A percentile compares a stretch with the other conserved stretches of the same genome.
phyloP scores from a whole-genome alignment of 495 filamentous ascomycete species.

The Aspergillus bridgeri region DNA sequence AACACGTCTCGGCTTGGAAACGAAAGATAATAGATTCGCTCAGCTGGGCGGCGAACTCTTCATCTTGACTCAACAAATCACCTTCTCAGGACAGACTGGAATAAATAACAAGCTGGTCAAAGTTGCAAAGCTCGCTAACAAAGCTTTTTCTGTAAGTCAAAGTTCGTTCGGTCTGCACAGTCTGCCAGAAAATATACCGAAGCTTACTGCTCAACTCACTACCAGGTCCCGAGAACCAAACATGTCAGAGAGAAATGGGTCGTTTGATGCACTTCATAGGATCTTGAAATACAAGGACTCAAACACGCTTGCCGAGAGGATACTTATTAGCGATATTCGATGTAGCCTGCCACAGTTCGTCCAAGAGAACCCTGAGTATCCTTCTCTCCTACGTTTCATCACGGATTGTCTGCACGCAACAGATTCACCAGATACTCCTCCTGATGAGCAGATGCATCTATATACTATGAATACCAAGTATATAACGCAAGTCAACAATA shows the following conservation, averaged over 20 bases:
- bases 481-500: neutral
- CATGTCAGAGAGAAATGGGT: neutral
- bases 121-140: slow-evolving; percentile 2
- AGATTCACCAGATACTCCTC: too few relatives aligned
- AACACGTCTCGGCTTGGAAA: neutral
- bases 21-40: neutral
- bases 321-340: neutral
- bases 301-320: neutral
- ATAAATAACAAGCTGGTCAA: neutral
- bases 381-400: neutral
- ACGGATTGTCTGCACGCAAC: too few relatives aligned
- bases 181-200: neutral
- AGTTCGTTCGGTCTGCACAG: neutral
- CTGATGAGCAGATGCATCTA: too few relatives aligned
- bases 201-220: neutral
- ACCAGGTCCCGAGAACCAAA: neutral
- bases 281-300: slow-evolving; percentile 6
- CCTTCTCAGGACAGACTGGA: neutral
- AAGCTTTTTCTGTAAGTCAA: slow-evolving; percentile 4
- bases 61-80: neutral
- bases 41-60: slow-evolving; percentile 7
- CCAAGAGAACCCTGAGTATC: slow-evolving; percentile 3
- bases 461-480: too few relatives aligned
- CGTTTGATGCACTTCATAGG: neutral
- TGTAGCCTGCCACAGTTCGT: neutral